Percentiles rank a stretch among this genome's conserved stretches.
These are phyloP conservation scores for Darksidea phi DNA, from an alignment of 495 filamentous ascomycete genomes.

Conservation along the genomic window DNA sequence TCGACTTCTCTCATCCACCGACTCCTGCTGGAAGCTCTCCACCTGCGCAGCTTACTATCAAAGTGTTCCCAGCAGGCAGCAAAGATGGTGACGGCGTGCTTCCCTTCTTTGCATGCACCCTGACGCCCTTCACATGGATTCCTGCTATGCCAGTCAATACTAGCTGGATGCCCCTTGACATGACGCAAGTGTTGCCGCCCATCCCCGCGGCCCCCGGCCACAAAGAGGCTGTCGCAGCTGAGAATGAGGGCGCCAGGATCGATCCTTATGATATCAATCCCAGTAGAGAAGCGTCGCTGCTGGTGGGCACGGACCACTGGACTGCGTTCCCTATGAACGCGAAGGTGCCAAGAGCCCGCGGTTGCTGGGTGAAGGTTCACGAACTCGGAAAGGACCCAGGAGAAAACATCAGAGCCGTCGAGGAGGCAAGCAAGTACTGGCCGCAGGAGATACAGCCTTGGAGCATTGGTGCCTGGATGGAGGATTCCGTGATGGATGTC, in stretches of 20 bases:
- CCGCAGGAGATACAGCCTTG: slow-evolving; percentile 47
- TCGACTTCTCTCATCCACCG: slow-evolving; percentile 47
- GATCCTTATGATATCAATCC: slow-evolving; percentile 26
- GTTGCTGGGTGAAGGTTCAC: slow-evolving; percentile 38
- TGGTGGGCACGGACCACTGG: slow-evolving; percentile 33
- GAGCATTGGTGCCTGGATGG: slow-evolving; percentile 47
- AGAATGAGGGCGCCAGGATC: slow-evolving; percentile 10
- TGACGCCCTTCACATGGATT: slow-evolving; percentile 45
- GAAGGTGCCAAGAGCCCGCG: slow-evolving; percentile 45
- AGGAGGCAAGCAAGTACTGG: slow-evolving; percentile 43
- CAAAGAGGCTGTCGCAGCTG: slow-evolving; percentile 38
- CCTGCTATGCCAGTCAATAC: slow-evolving; percentile 48
- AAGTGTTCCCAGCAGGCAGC: slow-evolving; percentile 45
- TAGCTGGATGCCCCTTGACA: slow-evolving; percentile 36
- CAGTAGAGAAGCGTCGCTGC: slow-evolving; percentile 14
- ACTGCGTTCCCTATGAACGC: slow-evolving; percentile 11
- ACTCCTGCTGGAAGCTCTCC: slow-evolving; percentile 31
- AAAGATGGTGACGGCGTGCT: slow-evolving; percentile 13
- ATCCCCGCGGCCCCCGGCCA: slow-evolving; percentile 46
- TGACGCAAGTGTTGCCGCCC: slow-evolving; percentile 49
- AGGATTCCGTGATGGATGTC: slow-evolving; percentile 46
- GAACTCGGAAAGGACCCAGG: slow-evolving; percentile 9
- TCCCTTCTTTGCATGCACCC: slow-evolving; percentile 49
- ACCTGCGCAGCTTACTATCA: slow-evolving; percentile 39
- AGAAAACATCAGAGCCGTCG: slow-evolving; percentile 21